A percentile compares a stretch with the other conserved stretches of the same genome.
Conservation (phyloP, 2,329 filamentous ascomycete genomes). For the Epichloe uncinata region DNA sequence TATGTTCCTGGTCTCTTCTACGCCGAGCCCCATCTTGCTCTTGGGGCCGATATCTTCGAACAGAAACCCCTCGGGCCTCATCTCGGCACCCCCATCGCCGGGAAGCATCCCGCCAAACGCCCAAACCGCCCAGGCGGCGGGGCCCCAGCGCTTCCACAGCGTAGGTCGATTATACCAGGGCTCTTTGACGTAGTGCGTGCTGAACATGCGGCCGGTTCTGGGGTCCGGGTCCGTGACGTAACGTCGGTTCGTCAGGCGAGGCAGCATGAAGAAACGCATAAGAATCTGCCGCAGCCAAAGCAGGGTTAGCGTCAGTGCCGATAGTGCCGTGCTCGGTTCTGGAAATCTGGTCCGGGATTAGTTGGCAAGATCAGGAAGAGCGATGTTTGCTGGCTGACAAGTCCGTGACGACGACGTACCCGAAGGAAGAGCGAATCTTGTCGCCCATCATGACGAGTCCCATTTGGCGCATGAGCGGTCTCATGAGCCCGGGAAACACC, state of each 20-base stretch:
- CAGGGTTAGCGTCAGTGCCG: conserved; percentile 28
- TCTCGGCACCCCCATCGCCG: conserved; percentile 22
- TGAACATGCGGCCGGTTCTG: conserved; percentile 37
- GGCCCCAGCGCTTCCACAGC: conserved; percentile 50
- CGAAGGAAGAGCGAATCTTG: conserved; percentile 49
- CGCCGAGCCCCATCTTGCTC: conserved; percentile 37
- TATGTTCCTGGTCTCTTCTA: conserved; percentile 17
- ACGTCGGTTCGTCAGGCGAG: conserved; percentile 33
- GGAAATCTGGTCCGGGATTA: conserved; percentile 23
- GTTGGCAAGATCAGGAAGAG: not conserved
- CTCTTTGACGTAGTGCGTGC: conserved; percentile 40
- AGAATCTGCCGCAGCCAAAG: conserved; percentile 40
- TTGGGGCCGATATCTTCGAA: conserved; percentile 50
- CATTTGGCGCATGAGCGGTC: conserved; percentile 34
- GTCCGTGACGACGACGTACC: conserved; percentile 28
- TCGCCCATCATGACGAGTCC: conserved; percentile 51
- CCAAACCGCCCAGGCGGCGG: conserved; percentile 33
- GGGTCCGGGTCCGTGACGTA: conserved; percentile 35
- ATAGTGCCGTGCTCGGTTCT: conserved; percentile 26
- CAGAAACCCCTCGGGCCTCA: conserved; percentile 36
- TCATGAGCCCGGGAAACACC: conserved; percentile 32
- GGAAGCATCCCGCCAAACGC: conserved; percentile 31
- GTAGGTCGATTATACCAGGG: conserved; percentile 53
- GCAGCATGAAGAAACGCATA: conserved; percentile 45
- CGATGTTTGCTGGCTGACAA: too few species aligned